These are phyloP conservation scores for Kalanchoe fedtschenkoi DNA, from an alignment of 164 flowering plant genomes.

Conservation along the genomic window DNA sequence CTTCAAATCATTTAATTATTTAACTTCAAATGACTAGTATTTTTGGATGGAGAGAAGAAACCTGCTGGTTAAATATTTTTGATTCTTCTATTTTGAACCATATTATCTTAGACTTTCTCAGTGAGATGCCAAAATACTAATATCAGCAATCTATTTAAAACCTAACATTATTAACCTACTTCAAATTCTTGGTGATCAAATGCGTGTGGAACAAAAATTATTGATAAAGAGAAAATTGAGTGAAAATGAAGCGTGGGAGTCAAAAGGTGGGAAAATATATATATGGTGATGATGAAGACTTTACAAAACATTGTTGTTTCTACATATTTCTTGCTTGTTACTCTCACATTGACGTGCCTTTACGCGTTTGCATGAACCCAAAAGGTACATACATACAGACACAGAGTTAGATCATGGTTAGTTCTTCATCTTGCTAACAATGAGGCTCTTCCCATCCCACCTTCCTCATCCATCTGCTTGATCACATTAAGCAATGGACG, in stretches of 20 bases:
- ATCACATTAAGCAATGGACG: neutral
- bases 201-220: too few relatives aligned
- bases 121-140: neutral
- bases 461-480: neutral
- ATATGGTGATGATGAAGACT: slow-evolving; percentile 4
- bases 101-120: neutral
- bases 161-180: neutral
- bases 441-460: neutral
- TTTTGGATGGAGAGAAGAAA: neutral
- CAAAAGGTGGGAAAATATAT: slow-evolving; percentile 1
- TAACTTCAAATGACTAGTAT: too few relatives aligned
- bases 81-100: neutral
- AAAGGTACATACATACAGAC: slow-evolving; percentile 1
- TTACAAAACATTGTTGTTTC: neutral
- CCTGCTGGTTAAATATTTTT: neutral
- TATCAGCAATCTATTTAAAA: neutral
- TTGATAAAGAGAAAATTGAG: neutral
- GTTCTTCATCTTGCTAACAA: neutral
- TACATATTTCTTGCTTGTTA: neutral
- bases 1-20: too few relatives aligned
- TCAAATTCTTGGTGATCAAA: too few relatives aligned
- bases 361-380: slow-evolving; percentile 6
- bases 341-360: neutral
- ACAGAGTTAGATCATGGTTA: neutral
- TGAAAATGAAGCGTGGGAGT: neutral